Percentiles rank a stretch among this genome's conserved stretches.
Conservation (phyloP, 495 filamentous ascomycete genomes). For the Aspergillus nanangensis region DNA sequence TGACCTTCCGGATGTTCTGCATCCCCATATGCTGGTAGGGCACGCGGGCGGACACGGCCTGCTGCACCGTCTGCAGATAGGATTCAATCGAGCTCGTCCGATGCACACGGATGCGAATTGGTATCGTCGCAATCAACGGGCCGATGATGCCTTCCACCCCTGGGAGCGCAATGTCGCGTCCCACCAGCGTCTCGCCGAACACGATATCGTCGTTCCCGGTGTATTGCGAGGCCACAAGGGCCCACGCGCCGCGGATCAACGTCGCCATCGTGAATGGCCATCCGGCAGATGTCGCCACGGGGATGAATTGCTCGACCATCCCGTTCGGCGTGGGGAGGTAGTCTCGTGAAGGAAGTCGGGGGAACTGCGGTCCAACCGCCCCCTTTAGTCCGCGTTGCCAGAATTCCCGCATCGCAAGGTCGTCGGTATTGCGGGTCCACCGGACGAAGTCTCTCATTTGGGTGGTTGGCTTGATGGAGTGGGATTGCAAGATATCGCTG, state of each 20-base stretch:
- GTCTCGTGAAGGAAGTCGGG: slow-evolving; percentile 47
- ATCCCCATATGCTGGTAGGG: slow-evolving; percentile 66
- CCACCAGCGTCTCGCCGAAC: slow-evolving; percentile 56
- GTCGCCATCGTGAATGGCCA: slow-evolving; percentile 35
- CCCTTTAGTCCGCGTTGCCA: slow-evolving; percentile 45
- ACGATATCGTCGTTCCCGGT: slow-evolving; percentile 49
- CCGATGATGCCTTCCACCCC: slow-evolving; percentile 47
- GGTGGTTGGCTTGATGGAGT: not conserved
- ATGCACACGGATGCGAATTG: slow-evolving; percentile 46
- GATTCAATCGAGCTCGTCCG: slow-evolving; percentile 22
- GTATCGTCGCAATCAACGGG: slow-evolving; percentile 62
- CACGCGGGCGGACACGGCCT: slow-evolving; percentile 46
- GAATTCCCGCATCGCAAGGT: slow-evolving; percentile 31
- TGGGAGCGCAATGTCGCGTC: slow-evolving; percentile 41
- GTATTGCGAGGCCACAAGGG: slow-evolving; percentile 50
- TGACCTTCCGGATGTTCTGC: slow-evolving; percentile 62
- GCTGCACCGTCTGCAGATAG: slow-evolving; percentile 46
- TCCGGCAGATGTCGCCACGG: slow-evolving; percentile 16
- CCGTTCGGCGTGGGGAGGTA: slow-evolving; percentile 52
- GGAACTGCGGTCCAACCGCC: slow-evolving; percentile 53
- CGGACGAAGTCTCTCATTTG: not conserved
- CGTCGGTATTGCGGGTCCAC: slow-evolving; percentile 14
- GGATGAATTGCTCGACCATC: slow-evolving; percentile 46
- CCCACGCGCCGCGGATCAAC: slow-evolving; percentile 60
- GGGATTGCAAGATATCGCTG: not conserved